These are phyloP conservation scores for Meyerozyma smithsonii DNA, from an alignment of 1,139 yeast genomes.

Conservation along the genomic window DNA sequence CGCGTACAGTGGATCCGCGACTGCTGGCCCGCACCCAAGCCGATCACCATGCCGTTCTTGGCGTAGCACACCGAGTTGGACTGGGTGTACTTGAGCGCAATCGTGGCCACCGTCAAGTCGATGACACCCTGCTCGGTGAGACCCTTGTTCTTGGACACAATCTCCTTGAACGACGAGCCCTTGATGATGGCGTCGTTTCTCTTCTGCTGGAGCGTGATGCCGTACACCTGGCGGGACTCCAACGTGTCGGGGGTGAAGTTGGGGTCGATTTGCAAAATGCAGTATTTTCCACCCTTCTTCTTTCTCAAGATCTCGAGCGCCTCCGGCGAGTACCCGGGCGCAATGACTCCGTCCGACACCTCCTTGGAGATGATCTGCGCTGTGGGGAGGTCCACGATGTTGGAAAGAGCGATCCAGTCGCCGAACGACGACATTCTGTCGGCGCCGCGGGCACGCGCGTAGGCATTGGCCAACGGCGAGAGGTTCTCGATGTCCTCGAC, in stretches of 20 bases:
- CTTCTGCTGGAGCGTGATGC: constrained; percentile 91
- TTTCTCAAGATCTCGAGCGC: constrained; percentile 83
- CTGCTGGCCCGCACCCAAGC: constrained; percentile 99
- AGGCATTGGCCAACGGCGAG: constrained; percentile 95
- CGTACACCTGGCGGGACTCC: constrained; percentile 95
- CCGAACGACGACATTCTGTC: constrained; percentile 99
- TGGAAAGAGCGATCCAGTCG: constrained; percentile 94
- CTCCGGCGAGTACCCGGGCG: constrained; percentile 92
- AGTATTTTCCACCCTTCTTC: constrained; percentile 97
- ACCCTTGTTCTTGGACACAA: constrained; percentile 80
- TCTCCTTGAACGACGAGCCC: constrained; percentile 80
- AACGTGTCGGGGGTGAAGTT: constrained; percentile 75
- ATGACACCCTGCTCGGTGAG: constrained; percentile 88
- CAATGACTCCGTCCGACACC: constrained; percentile 97
- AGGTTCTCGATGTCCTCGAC: constrained; percentile 92
- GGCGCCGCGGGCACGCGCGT: constrained; percentile 99
- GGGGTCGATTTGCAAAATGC: constrained; percentile 94
- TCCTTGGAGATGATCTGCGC: constrained; percentile 96
- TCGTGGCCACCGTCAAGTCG: constrained; percentile 94
- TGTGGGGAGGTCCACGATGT: constrained; percentile 93
- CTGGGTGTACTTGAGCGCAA: constrained; percentile 95
- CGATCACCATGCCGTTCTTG: constrained; percentile 97
- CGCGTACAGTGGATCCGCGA: constrained; percentile 98
- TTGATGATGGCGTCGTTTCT: constrained; percentile 96
- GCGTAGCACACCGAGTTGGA: constrained; percentile 98